These are phyloP conservation scores for Xylaria sp. DNA, from an alignment of 2,329 filamentous ascomycete species.

Conservation along the genomic window DNA sequence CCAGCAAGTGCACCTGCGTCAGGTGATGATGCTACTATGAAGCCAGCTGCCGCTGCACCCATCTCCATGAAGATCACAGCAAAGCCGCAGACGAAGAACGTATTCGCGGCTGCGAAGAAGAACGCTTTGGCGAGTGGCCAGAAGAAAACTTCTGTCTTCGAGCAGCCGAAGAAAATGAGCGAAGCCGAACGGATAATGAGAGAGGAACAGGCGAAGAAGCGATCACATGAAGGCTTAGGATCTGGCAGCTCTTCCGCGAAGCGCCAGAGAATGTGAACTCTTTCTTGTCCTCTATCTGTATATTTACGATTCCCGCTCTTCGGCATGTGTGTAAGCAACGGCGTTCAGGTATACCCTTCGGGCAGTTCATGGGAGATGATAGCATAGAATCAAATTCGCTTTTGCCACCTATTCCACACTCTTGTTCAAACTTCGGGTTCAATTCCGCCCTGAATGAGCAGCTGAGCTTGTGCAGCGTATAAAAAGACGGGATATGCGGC, in stretches of 20 bases:
- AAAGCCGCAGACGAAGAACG: slow-evolving; percentile 68
- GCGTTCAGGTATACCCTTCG: slow-evolving; percentile 17
- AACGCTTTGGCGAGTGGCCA: slow-evolving; percentile 57
- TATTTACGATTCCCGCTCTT: slow-evolving; percentile 8
- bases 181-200: slow-evolving; percentile 87
- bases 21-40: slow-evolving; percentile 22
- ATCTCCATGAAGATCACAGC: slow-evolving; percentile 62
- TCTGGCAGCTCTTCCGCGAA: slow-evolving; percentile 46
- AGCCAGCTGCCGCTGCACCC: slow-evolving; percentile 33
- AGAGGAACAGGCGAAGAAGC: slow-evolving; percentile 69
- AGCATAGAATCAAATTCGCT: too few relatives aligned
- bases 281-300: not conserved
- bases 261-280: slow-evolving; percentile 42
- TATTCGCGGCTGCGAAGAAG: slow-evolving; percentile 63
- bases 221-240: slow-evolving; percentile 45
- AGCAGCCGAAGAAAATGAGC: slow-evolving; percentile 75
- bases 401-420: too few relatives aligned
- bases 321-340: slow-evolving; percentile 17
- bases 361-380: too few relatives aligned
- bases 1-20: slow-evolving; percentile 8
- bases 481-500: not conserved
- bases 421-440: not conserved
- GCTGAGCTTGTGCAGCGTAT: not conserved
- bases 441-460: not conserved
- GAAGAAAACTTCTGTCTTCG: slow-evolving; percentile 56